Base-by-base conservation (phyloP, 2,329 filamentous ascomycete species). In the Aureobasidium uvarum region DNA sequence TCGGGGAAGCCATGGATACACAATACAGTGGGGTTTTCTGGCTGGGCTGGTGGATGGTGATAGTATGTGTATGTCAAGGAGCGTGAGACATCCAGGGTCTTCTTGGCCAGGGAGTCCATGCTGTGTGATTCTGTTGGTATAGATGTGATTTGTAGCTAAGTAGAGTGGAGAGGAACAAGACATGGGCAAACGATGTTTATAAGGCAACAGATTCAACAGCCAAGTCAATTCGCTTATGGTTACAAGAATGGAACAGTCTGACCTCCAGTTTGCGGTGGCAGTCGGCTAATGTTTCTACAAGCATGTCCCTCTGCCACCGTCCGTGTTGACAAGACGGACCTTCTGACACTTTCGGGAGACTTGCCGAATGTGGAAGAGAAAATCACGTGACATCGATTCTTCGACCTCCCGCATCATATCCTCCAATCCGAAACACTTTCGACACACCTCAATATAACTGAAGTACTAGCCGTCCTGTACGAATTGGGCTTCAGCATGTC, bases 1-100 rank as follows among this genome's bases (percentile, higher is more conserved):
- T 83, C 81, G 5, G 83, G 82, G 69, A 79, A 84, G 66, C 83
- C 83, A 72, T 84, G 83, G 20, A 79, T 69, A 52, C 72, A 68
- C 20, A 82, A 74, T 14, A 81, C 66, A 46, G 80, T 70, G 1
- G 77, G 75, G 3, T 74, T 72, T 25, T 69, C 58, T 39, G 69
- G 65, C 33, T 66, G n/a, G 3, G 65, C 71, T 69, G 59, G 70
- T 66, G 45, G 56, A 33, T 71, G 69, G 23, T 74, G 70, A 16
- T 81, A 80, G 71, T 80, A 81, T 14, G 74, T 75, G 71, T 81
- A 82, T 18, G 71, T 76, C 66, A 77, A n/a, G 16, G 39, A 48
- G 25, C 63, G 63, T 4, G 63, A 65, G 28, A 65, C 54, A 2
- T 65, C 36, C 5, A 65, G 31, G 18, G 63, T 65, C 43, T 65